Evolutionary conservation across 441 rosid species (phyloP).

Genomic region (Bocquillonia castaneifolia): DNA sequence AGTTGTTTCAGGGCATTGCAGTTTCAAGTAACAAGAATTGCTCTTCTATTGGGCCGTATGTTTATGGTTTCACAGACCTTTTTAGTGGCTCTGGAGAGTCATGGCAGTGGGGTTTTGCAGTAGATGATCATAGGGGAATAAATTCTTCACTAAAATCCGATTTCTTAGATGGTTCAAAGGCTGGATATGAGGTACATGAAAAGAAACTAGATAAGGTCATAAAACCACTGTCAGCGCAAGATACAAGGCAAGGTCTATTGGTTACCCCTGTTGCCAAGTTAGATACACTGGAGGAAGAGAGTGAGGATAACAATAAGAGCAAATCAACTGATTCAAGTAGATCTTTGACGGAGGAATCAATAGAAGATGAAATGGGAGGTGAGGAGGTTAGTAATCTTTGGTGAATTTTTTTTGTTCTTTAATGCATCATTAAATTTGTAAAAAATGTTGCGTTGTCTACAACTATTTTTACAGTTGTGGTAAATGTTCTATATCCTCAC

Average conservation of each 20-base stretch:
- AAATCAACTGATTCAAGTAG: conserved; percentile 43
- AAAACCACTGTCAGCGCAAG: conserved; percentile 38
- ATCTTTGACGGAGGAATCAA: conserved; percentile 36
- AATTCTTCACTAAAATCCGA: conserved; percentile 44
- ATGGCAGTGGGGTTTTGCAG: conserved; percentile 67
- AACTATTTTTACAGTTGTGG: neutral
- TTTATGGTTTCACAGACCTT: conserved; percentile 81
- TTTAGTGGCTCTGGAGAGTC: conserved; percentile 84
- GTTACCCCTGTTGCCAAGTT: conserved; percentile 41
- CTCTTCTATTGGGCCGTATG: conserved; percentile 56
- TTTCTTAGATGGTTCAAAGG: conserved; percentile 36
- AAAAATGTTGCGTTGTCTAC: neutral
- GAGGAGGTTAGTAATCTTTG: conserved; percentile 45
- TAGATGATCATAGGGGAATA: conserved; percentile 55
- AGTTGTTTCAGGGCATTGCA: conserved; percentile 34
- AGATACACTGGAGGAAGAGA: conserved; percentile 52
- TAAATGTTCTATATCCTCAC: conserved; percentile 1
- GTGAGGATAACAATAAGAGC: conserved; percentile 53
- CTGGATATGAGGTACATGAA: conserved; percentile 33
- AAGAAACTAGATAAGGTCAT: conserved; percentile 43
- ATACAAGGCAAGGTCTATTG: conserved; percentile 40
- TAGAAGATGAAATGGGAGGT: conserved; percentile 33
- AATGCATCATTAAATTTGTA: conserved; percentile 10
- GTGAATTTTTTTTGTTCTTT: neutral
- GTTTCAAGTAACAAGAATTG: conserved; percentile 45